Base-by-base conservation (phyloP, 225 moss, liverwort and hornwort species). In the Pseudoscleropodium purum region DNA sequence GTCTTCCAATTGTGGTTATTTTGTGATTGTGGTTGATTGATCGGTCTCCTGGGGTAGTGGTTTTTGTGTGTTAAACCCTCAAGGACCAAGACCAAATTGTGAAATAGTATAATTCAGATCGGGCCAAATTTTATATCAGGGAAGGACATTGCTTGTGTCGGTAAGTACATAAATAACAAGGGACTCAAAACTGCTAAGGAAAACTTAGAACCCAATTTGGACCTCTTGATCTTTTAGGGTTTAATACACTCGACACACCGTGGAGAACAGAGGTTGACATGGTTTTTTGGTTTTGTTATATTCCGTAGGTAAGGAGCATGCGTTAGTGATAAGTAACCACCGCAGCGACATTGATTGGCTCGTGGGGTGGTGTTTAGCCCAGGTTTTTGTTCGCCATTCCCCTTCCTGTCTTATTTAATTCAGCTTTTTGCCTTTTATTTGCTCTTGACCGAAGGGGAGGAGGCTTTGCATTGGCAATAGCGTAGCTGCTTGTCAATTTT, bases 281-380 rank as follows among this genome's bases (percentile, higher is more conserved):
- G 59, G 11, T 15, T 78, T 41, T 57, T 14, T 17, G 61, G 57
- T 72, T 90, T 74, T 39, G 62, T 31, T 78, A 56, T 33, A n/a
- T 90, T 61, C 51, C 47, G 70, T 93, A 99, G 99, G 99, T 45
- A 96, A 96, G 84, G 99, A 99, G 90, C 97, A 99, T 90, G 99
- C 97, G 26, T 89, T 99, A 81, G 88, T 96, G 54, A 96, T 99
- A 61, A 94, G 93, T 77, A 99, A 99, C 76, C 99, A 99, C 89
- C 95, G 95, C 75, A 97, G 99, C 92, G 99, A 99, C 65, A 95
- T 99, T 75, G 99, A 99, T 87, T 99, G 99, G 99, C 97, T 99
- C 81, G 97, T 99, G 56, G 99, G 99, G 73, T 99, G 97, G 97
- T 90, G 92, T 86, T 70, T 96, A 80, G 95, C 99, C 45, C 95